Evolutionary conservation across 371 early-diverging fungal genomes (phyloP), one percentile per base, ranked within the genome.

Genomic region (Thermomucor indicae-seudaticae): DNA sequence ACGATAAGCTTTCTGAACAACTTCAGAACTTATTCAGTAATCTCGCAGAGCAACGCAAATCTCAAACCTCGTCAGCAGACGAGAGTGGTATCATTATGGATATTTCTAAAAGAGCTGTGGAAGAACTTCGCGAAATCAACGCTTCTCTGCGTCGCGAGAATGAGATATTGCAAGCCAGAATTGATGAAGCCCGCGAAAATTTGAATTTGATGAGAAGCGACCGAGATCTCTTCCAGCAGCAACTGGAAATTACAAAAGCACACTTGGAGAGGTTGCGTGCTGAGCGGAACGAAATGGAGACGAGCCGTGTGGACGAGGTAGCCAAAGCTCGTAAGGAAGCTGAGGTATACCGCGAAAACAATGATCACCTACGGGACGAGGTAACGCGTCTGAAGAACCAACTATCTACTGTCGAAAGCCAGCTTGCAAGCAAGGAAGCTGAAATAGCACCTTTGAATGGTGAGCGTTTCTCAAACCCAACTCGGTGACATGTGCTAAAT

Each of bases 71-170:
- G 14, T 35, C 44, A 10, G 14, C 46, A n/a, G 31, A 42, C n/a
- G 41, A 50, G 14, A 28, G 23, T 1, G 40, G 42, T 22, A 17
- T 39, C 6, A 22, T 47, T 19, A 29, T 20, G 6, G 51, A 50
- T 14, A 5, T 42, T 12, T 50, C 51, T 1, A 39, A 32, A 23
- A 28, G 43, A 14, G 34, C 51, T 23, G 43, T 42, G 6, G 51
- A 49, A 25, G 40, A 49, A 31, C 32, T 62, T 4, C 57, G 62
- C 28, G 51, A 57, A 27, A 47, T 62, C 14, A 57, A 45, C 31
- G 47, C 57, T 0, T 57, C 57, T 1, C 22, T 62, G 19, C 53
- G 57, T 4, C 53, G 53, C 39, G 62, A 62, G 11, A 57, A 57
- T 25, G 62, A 62, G 16, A 16, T 62, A 6, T 45, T 52, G 23